Evolutionary conservation across 2,329 filamentous ascomycete genomes (phyloP).

Genomic region (Chaetomiaceae sp.): DNA sequence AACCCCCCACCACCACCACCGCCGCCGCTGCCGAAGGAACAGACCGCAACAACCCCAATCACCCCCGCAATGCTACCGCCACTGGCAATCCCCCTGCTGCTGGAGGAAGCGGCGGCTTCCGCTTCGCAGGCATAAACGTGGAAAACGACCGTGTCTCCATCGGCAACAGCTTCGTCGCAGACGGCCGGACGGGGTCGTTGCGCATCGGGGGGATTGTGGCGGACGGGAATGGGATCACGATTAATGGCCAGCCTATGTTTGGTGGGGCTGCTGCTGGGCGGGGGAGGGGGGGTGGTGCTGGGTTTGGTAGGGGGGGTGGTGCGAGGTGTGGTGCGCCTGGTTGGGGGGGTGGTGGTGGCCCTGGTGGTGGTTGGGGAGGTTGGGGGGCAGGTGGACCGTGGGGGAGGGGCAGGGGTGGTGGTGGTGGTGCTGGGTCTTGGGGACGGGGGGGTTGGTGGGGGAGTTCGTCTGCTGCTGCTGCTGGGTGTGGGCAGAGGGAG

Average conservation of each 20-base stretch:
- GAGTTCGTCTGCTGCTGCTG: too few species aligned
- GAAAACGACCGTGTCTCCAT: slow-evolving; percentile 41
- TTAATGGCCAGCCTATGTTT: slow-evolving; percentile 26
- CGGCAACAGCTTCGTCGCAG: slow-evolving; percentile 40
- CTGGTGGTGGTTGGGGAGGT: slow-evolving; percentile 2
- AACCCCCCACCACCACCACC: slow-evolving; percentile 3
- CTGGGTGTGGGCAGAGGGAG: too few species aligned
- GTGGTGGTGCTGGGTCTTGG: slow-evolving; percentile 4
- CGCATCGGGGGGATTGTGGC: slow-evolving; percentile 42
- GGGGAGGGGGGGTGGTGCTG: background rate
- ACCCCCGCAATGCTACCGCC: too few species aligned
- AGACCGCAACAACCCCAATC: background rate
- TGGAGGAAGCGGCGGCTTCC: slow-evolving; percentile 26
- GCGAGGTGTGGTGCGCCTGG: background rate
- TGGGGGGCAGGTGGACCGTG: background rate
- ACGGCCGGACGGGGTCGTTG: slow-evolving; percentile 37
- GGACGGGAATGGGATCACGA: slow-evolving; percentile 32
- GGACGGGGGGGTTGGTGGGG: slow-evolving; percentile 11
- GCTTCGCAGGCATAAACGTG: slow-evolving; percentile 38
- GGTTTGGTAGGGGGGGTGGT: background rate
- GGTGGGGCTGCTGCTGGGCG: slow-evolving; percentile 1
- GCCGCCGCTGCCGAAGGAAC: background rate
- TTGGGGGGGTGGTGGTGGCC: background rate
- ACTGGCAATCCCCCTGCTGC: too few species aligned
- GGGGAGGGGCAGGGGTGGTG: background rate